Percentiles rank a stretch among this genome's conserved stretches.
Evolutionary conservation across 23 red algal genomes (phyloP).

Genomic region (Pyropia yezoensis): DNA sequence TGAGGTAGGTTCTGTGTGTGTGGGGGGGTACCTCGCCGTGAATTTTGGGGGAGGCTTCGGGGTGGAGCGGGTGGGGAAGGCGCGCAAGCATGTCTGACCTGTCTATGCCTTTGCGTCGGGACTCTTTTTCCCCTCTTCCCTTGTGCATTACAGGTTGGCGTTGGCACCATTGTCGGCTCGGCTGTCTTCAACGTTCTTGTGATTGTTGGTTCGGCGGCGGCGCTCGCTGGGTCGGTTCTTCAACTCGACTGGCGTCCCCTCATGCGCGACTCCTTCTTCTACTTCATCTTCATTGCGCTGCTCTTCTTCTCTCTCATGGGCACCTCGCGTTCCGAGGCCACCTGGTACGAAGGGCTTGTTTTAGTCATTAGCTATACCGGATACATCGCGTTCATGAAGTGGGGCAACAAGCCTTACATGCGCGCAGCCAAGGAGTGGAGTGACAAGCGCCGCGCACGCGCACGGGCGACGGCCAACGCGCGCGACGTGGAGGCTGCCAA

Average conservation of each 20-base stretch:
- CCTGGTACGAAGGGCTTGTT: constrained; percentile 57
- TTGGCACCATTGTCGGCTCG: constrained; percentile 59
- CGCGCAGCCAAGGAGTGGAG: constrained; percentile 1
- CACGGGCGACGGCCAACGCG: too few relatives aligned
- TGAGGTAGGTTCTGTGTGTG: neutral
- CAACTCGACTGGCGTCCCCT: constrained; percentile 54
- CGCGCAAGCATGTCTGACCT: too few relatives aligned
- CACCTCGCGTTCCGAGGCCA: constrained; percentile 8
- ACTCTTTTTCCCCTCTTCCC: too few relatives aligned
- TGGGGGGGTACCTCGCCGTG: too few relatives aligned
- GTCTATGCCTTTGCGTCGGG: too few relatives aligned
- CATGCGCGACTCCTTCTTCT: constrained; percentile 40
- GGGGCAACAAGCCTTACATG: constrained; percentile 64
- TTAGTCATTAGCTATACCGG: constrained; percentile 24
- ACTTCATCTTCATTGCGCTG: constrained; percentile 32
- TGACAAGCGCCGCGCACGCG: too few relatives aligned
- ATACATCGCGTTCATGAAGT: constrained; percentile 59
- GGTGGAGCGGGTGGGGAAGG: too few relatives aligned
- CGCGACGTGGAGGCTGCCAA: too few relatives aligned
- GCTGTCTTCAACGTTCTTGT: constrained; percentile 72
- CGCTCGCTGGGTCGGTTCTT: constrained; percentile 47
- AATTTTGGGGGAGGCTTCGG: too few relatives aligned
- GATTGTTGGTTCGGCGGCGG: constrained; percentile 51
- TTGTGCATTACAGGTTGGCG: constrained; percentile 14
- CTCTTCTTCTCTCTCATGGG: constrained; percentile 23